These are phyloP conservation scores for Solanum paucissectum DNA, from an alignment of 257 asterid species.

Conservation along the genomic window DNA sequence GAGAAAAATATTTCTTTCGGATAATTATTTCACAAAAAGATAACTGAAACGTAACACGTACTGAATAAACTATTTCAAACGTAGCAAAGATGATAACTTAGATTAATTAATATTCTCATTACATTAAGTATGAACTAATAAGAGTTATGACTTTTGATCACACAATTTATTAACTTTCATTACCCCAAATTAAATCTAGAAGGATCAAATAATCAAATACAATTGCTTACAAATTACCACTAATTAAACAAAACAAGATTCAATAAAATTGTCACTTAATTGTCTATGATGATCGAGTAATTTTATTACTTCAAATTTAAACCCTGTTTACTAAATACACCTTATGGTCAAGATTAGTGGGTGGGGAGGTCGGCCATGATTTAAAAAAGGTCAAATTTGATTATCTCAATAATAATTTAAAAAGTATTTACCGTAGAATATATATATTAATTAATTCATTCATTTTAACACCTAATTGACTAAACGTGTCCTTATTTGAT, in stretches of 20 bases:
- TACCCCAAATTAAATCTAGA: neutral
- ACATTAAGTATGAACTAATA: neutral
- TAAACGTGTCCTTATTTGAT: neutral
- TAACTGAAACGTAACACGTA: neutral
- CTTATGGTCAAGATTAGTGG: neutral
- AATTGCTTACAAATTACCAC: neutral
- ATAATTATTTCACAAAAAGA: neutral
- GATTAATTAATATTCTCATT: neutral
- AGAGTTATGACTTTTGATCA: neutral
- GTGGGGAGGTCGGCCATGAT: neutral
- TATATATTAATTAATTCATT: neutral
- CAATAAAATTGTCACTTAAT: neutral
- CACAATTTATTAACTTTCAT: neutral
- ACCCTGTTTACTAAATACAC: neutral
- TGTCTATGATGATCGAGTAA: neutral
- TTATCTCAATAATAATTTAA: neutral
- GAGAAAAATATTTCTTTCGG: neutral
- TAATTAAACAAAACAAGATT: neutral
- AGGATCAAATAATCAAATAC: neutral
- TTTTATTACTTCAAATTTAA: neutral
- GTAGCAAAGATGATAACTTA: neutral
- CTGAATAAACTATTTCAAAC: neutral
- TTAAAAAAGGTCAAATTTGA: neutral
- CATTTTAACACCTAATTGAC: neutral
- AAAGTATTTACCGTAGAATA: neutral